phyloP scores from a whole-genome alignment of 2,329 filamentous ascomycete species.

The Aspergillus bombycis region DNA sequence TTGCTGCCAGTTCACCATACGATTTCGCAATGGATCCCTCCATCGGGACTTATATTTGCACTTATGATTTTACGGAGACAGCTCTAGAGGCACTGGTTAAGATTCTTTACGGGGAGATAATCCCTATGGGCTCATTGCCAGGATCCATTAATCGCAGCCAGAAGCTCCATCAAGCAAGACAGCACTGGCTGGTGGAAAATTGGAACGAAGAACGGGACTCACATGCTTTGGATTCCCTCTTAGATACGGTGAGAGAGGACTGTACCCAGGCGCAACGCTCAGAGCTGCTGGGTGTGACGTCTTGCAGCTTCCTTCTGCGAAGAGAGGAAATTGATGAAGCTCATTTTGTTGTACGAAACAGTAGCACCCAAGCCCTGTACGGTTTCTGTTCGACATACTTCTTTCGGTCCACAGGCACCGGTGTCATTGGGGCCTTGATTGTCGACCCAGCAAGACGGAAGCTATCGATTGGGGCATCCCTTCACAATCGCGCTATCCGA shows the following conservation, averaged over 20 bases:
- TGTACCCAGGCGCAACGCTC: slow-evolving; percentile 65
- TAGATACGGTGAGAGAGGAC: slow-evolving; percentile 69
- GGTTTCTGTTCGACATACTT: slow-evolving; percentile 91
- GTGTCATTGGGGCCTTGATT: slow-evolving; percentile 82
- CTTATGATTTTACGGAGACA: slow-evolving; percentile 93
- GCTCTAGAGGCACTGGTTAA: slow-evolving; percentile 83
- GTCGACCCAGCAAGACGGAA: slow-evolving; percentile 86
- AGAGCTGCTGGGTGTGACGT: slow-evolving; percentile 69
- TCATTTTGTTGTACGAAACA: slow-evolving; percentile 92
- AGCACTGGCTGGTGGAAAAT: slow-evolving; percentile 91
- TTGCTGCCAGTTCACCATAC: slow-evolving; percentile 92
- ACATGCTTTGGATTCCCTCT: slow-evolving; percentile 72
- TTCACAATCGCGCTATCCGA: slow-evolving; percentile 83
- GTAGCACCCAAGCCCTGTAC: slow-evolving; percentile 86
- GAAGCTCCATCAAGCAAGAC: slow-evolving; percentile 83
- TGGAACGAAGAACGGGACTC: slow-evolving; percentile 81
- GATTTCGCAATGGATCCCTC: slow-evolving; percentile 92
- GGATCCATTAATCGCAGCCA: slow-evolving; percentile 84
- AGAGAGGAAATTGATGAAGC: slow-evolving; percentile 73
- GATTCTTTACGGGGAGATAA: slow-evolving; percentile 76
- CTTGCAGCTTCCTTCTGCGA: slow-evolving; percentile 75
- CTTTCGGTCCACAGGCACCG: slow-evolving; percentile 68
- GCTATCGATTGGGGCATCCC: slow-evolving; percentile 84
- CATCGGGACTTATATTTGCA: slow-evolving; percentile 91
- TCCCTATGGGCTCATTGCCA: slow-evolving; percentile 59